Evolutionary conservation across 2,329 filamentous ascomycete species (phyloP).

Genomic region (Venturia asperata): DNA sequence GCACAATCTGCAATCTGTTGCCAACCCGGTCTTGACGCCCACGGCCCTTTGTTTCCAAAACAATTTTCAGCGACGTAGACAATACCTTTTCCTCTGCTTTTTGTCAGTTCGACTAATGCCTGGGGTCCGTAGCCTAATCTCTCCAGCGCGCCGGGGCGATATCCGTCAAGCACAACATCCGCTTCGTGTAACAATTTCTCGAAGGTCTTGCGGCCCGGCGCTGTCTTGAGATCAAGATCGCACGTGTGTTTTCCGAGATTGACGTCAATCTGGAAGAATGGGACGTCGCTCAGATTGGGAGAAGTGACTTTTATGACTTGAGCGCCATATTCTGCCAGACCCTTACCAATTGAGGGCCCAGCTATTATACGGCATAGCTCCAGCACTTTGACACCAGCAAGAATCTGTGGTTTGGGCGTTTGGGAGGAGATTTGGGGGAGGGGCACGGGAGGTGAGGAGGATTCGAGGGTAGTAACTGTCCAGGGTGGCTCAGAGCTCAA

Average conservation of each 20-base stretch:
- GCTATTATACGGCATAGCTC: conserved; percentile 72
- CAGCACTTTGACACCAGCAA: conserved; percentile 60
- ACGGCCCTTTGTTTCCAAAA: conserved; percentile 59
- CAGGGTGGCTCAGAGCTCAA: conserved; percentile 39
- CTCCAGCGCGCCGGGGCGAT: conserved; percentile 58
- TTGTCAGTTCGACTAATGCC: conserved; percentile 47
- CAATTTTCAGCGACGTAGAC: conserved; percentile 66
- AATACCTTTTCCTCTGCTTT: conserved; percentile 52
- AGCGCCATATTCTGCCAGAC: conserved; percentile 68
- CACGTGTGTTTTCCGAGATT: conserved; percentile 64
- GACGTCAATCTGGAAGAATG: conserved; percentile 65
- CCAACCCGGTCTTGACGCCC: conserved; percentile 60
- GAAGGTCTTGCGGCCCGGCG: conserved; percentile 48
- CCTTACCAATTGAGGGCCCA: conserved; percentile 63
- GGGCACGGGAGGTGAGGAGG: conserved; percentile 43
- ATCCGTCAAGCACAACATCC: conserved; percentile 63
- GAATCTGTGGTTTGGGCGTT: conserved; percentile 33
- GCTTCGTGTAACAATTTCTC: conserved; percentile 53
- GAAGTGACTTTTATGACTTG: conserved; percentile 66
- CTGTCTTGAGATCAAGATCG: conserved; percentile 55
- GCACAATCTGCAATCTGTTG: conserved; percentile 65
- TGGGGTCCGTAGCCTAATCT: conserved; percentile 56
- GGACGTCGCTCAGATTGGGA: conserved; percentile 60
- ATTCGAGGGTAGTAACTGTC: conserved; percentile 46
- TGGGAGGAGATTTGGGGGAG: conserved; percentile 38